phyloP scores from a whole-genome alignment of 192 early-diverging fungal genomes.

The Entomortierella chlamydospora region DNA sequence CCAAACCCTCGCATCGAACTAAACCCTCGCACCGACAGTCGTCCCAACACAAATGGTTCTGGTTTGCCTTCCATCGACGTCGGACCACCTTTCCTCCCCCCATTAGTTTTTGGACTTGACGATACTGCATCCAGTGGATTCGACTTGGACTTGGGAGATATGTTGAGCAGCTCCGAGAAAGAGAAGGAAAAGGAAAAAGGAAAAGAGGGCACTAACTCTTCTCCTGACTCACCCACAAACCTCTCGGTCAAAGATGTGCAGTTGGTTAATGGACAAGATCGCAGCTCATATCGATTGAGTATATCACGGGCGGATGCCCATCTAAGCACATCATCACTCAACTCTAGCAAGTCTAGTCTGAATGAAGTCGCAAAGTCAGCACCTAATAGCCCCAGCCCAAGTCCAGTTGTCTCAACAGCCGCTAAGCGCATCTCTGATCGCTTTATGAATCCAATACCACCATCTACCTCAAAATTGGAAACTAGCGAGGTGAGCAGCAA shows the following conservation, averaged over 20 bases:
- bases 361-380: slow-evolving; percentile 1
- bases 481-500: slow-evolving; percentile 8
- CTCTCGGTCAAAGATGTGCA: slow-evolving; percentile 15
- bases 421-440: slow-evolving; percentile 10
- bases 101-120: slow-evolving; percentile 38
- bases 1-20: slow-evolving; percentile 16
- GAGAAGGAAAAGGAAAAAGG: neutral
- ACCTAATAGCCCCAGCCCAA: slow-evolving; percentile 16
- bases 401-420: neutral
- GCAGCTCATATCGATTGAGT: slow-evolving; percentile 25
- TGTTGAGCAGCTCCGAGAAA: slow-evolving; percentile 22
- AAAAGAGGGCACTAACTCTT: neutral
- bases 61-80: slow-evolving; percentile 20
- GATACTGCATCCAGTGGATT: slow-evolving; percentile 36
- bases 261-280: slow-evolving; percentile 26
- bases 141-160: slow-evolving; percentile 41
- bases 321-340: slow-evolving; percentile 23
- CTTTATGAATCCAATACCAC: slow-evolving; percentile 9
- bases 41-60: slow-evolving; percentile 4
- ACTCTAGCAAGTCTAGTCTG: slow-evolving; percentile 11
- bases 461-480: neutral
- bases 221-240: slow-evolving; percentile 11
- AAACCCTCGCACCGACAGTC: slow-evolving; percentile 14
- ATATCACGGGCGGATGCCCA: slow-evolving; percentile 27
- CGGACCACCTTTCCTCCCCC: slow-evolving; percentile 45